Conservation (phyloP, 2,329 filamentous ascomycete genomes). For the Microsporum ferrugineum region DNA sequence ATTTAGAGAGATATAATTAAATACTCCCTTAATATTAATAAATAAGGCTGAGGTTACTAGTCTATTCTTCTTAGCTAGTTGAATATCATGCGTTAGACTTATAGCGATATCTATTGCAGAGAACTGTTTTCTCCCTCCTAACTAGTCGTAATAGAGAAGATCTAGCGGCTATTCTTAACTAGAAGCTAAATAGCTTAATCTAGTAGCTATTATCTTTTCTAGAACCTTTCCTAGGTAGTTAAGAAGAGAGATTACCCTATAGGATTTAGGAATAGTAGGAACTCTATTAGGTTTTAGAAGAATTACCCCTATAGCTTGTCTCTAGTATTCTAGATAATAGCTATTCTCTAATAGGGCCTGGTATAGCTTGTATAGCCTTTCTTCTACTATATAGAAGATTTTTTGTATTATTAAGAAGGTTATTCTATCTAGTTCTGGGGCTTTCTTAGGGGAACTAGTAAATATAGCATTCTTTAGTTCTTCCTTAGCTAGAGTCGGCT, state of each 20-base stretch:
- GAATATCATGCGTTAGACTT: neutral
- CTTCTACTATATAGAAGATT: neutral
- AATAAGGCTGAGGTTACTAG: neutral
- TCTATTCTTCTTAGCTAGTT: neutral
- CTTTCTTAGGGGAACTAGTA: neutral
- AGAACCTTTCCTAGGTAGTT: conserved; percentile 21
- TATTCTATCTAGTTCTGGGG: neutral
- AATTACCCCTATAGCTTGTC: conserved; percentile 18
- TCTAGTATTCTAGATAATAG: conserved; percentile 6
- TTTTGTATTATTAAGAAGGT: neutral
- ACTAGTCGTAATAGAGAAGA: neutral
- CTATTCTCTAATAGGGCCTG: neutral
- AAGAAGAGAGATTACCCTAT: conserved; percentile 20
- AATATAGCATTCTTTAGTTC: neutral
- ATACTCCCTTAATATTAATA: neutral
- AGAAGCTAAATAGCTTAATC: conserved; percentile 4
- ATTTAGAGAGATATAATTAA: neutral
- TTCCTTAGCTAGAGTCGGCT: neutral
- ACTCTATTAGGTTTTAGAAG: conserved; percentile 19
- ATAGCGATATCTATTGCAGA: neutral
- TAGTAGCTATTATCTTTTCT: conserved; percentile 18
- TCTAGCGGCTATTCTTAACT: conserved; percentile 1
- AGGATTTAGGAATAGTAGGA: conserved; percentile 14
- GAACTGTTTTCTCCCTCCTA: neutral
- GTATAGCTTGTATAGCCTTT: neutral